A percentile compares a stretch with the other conserved stretches of the same genome.
Conservation (phyloP, 2,329 filamentous ascomycete genomes). For the Malbranchea zuffiana region DNA sequence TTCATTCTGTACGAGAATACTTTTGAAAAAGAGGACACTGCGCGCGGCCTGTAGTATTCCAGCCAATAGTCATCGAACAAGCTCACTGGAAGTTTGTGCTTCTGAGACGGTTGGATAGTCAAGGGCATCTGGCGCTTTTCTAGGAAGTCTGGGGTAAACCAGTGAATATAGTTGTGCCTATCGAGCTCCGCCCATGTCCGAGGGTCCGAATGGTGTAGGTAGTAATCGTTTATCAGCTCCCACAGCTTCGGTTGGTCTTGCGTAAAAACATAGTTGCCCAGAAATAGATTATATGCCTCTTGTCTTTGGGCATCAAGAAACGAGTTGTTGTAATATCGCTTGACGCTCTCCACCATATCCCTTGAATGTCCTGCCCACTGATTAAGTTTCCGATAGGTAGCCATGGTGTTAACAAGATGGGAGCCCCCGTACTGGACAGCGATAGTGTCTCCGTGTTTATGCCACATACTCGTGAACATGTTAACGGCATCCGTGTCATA, state of each 20-base stretch:
- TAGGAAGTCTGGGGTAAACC: slow-evolving; percentile 70
- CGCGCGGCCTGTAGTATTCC: slow-evolving; percentile 86
- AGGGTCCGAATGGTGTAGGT: slow-evolving; percentile 83
- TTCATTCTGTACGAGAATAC: slow-evolving; percentile 91
- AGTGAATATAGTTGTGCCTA: slow-evolving; percentile 68
- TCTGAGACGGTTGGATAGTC: slow-evolving; percentile 15
- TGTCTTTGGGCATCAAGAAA: slow-evolving; percentile 96
- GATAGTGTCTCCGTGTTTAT: slow-evolving; percentile 95
- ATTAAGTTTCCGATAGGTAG: slow-evolving; percentile 96
- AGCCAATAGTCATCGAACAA: slow-evolving; percentile 92
- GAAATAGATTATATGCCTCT: slow-evolving; percentile 93
- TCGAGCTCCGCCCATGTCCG: slow-evolving; percentile 55
- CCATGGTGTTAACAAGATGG: slow-evolving; percentile 97
- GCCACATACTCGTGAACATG: slow-evolving; percentile 95
- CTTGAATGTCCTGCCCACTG: slow-evolving; percentile 96
- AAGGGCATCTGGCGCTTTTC: slow-evolving; percentile 51
- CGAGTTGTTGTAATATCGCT: slow-evolving; percentile 97
- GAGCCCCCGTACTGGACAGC: slow-evolving; percentile 96
- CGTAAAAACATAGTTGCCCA: slow-evolving; percentile 86
- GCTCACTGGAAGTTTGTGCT: slow-evolving; percentile 29
- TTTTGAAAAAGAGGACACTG: slow-evolving; percentile 79
- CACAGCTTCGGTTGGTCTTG: slow-evolving; percentile 90
- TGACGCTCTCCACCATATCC: slow-evolving; percentile 99
- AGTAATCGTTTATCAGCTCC: slow-evolving; percentile 92
- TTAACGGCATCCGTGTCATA: slow-evolving; percentile 96